These are phyloP conservation scores for Phytophthora cryptogea DNA, from an alignment of 352 stramenopile species.

Conservation along the genomic window DNA sequence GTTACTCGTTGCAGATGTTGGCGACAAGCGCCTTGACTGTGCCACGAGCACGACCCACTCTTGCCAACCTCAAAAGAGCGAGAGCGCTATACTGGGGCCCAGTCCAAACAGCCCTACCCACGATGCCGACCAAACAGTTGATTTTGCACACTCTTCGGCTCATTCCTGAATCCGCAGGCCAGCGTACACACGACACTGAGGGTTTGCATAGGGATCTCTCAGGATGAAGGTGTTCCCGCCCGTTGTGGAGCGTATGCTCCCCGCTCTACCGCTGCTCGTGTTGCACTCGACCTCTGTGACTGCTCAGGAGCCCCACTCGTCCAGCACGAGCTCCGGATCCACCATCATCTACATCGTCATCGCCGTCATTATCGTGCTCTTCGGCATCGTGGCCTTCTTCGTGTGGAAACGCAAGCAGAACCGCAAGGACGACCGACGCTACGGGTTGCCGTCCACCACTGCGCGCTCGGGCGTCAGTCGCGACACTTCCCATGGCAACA, in stretches of 20 bases:
- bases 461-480: conserved; percentile 18
- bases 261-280: conserved; percentile 17
- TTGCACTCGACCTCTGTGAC: conserved; percentile 8
- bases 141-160: conserved; percentile 17
- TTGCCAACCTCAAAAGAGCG: conserved; percentile 19
- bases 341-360: conserved; percentile 67
- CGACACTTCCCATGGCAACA: conserved; percentile 22
- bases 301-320: conserved; percentile 12
- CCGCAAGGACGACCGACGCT: conserved; percentile 21
- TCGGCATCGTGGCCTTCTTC: conserved; percentile 52
- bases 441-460: conserved; percentile 24
- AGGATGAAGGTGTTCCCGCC: conserved; percentile 26
- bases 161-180: conserved; percentile 32
- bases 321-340: conserved; percentile 33
- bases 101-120: conserved; percentile 27
- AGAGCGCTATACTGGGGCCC: conserved; percentile 11
- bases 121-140: conserved; percentile 17
- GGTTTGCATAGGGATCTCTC: neutral
- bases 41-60: neutral
- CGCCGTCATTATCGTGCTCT: conserved; percentile 52
- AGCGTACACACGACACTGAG: no score
- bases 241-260: neutral
- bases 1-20: conserved; percentile 27
- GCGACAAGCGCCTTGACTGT: conserved; percentile 12
- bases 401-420: conserved; percentile 55